Percentiles rank a stretch among this genome's conserved stretches.
Evolutionary conservation across 2,329 filamentous ascomycete species (phyloP).

Genomic region (Achaetomium macrosporum): DNA sequence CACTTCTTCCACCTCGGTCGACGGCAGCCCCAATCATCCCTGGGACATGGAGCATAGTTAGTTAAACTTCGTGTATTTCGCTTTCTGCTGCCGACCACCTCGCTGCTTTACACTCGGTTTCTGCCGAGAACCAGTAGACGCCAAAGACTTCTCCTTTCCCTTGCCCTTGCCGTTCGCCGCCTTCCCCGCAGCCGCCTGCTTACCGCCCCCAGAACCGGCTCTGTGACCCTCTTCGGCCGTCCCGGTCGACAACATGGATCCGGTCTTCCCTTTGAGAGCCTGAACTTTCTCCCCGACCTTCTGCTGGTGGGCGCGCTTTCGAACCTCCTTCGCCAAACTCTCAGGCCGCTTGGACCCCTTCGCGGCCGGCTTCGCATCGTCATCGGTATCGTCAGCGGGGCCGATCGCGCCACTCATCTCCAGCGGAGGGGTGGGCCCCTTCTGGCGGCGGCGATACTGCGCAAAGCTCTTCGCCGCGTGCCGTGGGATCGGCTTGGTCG

Average conservation of each 20-base stretch:
- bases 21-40: too few relatives aligned
- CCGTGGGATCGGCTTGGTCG: slow-evolving; percentile 1
- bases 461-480: slow-evolving; percentile 5
- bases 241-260: neutral
- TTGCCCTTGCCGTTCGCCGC: neutral
- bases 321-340: slow-evolving; percentile 8
- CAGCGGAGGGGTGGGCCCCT: slow-evolving; percentile 4
- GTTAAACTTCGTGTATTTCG: slow-evolving; percentile 11
- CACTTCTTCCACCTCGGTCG: too few relatives aligned
- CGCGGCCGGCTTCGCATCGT: neutral
- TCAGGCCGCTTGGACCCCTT: neutral
- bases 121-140: neutral
- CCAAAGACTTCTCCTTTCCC: neutral
- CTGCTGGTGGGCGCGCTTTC: slow-evolving; percentile 13
- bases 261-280: neutral
- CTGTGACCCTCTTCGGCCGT: neutral
- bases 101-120: neutral
- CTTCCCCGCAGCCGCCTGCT: too few relatives aligned
- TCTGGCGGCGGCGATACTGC: slow-evolving; percentile 9
- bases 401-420: slow-evolving; percentile 19
- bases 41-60: neutral
- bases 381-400: neutral
- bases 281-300: slow-evolving; percentile 2
- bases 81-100: neutral
- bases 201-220: too few relatives aligned